Conservation (phyloP, 208 protist genomes). For the Leishmania gerbilli region DNA sequence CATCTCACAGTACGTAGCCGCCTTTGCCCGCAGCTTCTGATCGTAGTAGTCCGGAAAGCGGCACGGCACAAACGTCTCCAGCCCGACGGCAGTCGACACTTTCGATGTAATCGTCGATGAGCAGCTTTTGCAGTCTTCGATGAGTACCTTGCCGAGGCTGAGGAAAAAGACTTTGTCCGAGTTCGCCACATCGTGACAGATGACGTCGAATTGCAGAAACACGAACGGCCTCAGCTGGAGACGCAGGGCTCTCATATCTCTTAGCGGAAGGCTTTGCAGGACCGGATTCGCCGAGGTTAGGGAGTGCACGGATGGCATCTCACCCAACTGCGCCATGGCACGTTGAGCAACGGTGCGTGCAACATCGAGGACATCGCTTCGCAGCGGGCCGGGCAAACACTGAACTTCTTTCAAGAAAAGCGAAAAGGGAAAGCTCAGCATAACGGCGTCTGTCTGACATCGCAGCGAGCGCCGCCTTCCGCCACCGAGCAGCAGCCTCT, state of each 20-base stretch:
- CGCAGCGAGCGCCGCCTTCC: constrained; percentile 47
- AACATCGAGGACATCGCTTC: constrained; percentile 24
- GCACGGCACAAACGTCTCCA: constrained; percentile 51
- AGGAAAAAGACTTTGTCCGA: constrained; percentile 69
- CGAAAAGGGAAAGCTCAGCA: constrained; percentile 46
- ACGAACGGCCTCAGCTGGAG: constrained; percentile 52
- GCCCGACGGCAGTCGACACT: constrained; percentile 33
- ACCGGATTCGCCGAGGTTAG: constrained; percentile 49
- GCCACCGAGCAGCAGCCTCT: constrained; percentile 57
- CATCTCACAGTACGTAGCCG: constrained; percentile 52
- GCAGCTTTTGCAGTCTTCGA: constrained; percentile 17
- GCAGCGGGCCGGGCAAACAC: constrained; percentile 22
- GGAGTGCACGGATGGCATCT: constrained; percentile 33
- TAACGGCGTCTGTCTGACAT: constrained; percentile 47
- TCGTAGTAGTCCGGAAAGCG: constrained; percentile 36
- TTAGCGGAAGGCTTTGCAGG: constrained; percentile 36
- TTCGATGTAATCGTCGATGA: background rate
- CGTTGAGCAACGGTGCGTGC: constrained; percentile 36
- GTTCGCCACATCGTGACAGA: constrained; percentile 65
- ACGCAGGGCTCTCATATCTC: constrained; percentile 38
- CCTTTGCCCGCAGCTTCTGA: constrained; percentile 31
- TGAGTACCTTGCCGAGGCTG: constrained; percentile 39
- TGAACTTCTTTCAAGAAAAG: constrained; percentile 28
- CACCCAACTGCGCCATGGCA: constrained; percentile 21
- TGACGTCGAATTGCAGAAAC: constrained; percentile 39